Conservation (phyloP, 139 green algal genomes). For the Micractinium conductrix region DNA sequence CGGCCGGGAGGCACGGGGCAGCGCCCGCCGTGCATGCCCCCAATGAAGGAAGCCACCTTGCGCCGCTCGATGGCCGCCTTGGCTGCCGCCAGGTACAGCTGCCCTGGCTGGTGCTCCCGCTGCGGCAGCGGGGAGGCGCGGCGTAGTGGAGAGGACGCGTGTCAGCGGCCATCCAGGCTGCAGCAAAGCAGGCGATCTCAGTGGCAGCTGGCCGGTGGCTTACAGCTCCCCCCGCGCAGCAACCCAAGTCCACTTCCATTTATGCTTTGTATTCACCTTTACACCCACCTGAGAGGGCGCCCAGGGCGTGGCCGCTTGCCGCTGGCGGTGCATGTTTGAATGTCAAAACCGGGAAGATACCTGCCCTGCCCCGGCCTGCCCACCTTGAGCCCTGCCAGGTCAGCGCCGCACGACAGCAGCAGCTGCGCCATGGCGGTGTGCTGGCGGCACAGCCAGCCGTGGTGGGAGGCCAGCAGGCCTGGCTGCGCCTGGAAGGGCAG, state of each 20-base stretch:
- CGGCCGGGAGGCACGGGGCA: not conserved
- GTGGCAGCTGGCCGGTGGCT: too few species aligned
- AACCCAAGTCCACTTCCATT: too few species aligned
- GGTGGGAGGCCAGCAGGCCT: conserved; percentile 13
- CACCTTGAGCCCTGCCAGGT: conserved; percentile 25
- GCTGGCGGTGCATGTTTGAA: not conserved
- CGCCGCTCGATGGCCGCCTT: conserved; percentile 51
- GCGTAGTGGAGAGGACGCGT: too few species aligned
- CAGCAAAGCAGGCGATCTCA: too few species aligned
- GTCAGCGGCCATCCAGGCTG: too few species aligned
- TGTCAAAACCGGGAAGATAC: too few species aligned
- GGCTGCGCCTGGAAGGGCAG: conserved; percentile 23
- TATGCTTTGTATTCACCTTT: too few species aligned
- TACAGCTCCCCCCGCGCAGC: too few species aligned
- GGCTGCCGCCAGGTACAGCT: conserved; percentile 47
- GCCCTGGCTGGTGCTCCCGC: conserved; percentile 46
- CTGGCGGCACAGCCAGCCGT: conserved; percentile 44
- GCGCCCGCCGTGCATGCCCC: conserved; percentile 25
- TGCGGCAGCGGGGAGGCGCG: not conserved
- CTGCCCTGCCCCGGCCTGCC: too few species aligned
- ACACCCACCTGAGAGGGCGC: too few species aligned
- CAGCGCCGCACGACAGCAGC: conserved; percentile 29
- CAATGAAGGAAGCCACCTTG: conserved; percentile 24
- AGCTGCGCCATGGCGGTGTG: conserved; percentile 54
- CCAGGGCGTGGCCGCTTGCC: too few species aligned